Evolutionary conservation across 129 eudicot species (phyloP), one percentile per base, ranked within the genome.

Genomic region (Flaveria trinervia): DNA sequence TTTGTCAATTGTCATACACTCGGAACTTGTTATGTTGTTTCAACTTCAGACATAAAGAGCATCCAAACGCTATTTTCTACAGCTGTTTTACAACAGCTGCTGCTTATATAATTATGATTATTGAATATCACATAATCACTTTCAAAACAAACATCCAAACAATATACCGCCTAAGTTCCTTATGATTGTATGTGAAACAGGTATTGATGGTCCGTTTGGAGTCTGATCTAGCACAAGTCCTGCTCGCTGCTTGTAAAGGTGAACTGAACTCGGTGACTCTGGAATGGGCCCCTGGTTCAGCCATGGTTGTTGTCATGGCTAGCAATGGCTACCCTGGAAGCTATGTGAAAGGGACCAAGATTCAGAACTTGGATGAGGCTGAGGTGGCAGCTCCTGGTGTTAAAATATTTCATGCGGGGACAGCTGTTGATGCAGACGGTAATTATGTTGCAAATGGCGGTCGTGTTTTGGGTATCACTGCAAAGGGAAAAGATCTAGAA

Each of bases 301-400:
- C 98, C 67, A 90, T 90, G 96, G 95, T 93, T 22, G 98, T 93
- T 62, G 98, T 93, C n/a, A 90, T 93, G 98, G 98, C 98, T 5
- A 93, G 98, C 74, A 85, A 93, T 1, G 98, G 98, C 65, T 93
- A 93, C 84, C 98, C 98, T 25, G 96, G 95, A 71, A 86, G 74
- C 87, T 93, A 90, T 30, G 22, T 62, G 17, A 93, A 88, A 77
- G 98, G 98, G 25, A 86, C 83, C 67, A 74, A 86, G 41, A 93
- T 93, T 67, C 75, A 62, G 45, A 93, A 93, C 64, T 73, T 93
- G 0, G 95, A 93, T 26, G 96, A 88, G 68, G 95, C 96, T 16
- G 98, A 93, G 62, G 65, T 62, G 36, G 91, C 86, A 28, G 90
- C 92, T 50, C 92, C 96, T 1, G 71, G 71, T 16, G 95, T 90